These are phyloP conservation scores for Aspergillus pseudoglaucus DNA, from an alignment of 2,329 filamentous ascomycete species.

Conservation along the genomic window DNA sequence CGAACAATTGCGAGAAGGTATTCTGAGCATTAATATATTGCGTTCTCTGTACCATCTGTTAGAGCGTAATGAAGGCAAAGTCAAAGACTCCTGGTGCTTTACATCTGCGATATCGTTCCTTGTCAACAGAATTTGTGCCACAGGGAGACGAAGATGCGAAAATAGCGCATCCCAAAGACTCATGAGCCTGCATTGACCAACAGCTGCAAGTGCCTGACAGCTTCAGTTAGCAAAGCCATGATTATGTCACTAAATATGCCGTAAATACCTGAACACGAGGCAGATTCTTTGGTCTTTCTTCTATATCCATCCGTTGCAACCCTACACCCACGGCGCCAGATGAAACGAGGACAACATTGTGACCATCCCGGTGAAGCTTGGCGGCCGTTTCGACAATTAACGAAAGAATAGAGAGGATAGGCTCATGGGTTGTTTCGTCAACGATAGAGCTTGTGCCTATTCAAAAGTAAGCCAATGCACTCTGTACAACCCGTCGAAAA, in stretches of 20 bases:
- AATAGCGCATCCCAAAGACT: constrained; percentile 94
- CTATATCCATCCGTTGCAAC: constrained; percentile 79
- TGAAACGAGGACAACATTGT: constrained; percentile 91
- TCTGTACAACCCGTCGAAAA: neutral
- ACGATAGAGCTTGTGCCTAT: constrained; percentile 97
- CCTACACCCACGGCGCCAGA: constrained; percentile 96
- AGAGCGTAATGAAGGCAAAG: constrained; percentile 3
- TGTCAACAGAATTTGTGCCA: constrained; percentile 90
- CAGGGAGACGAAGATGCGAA: constrained; percentile 75
- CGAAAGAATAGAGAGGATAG: constrained; percentile 81
- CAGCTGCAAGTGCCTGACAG: constrained; percentile 73
- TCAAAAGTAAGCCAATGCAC: constrained; percentile 12
- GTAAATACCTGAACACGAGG: constrained; percentile 68
- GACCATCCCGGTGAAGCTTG: constrained; percentile 79
- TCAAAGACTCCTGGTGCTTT: constrained; percentile 24
- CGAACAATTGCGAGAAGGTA: constrained; percentile 79
- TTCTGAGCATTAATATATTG: constrained; percentile 97
- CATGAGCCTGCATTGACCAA: constrained; percentile 92
- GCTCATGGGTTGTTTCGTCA: constrained; percentile 90
- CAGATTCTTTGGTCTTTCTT: constrained; percentile 81
- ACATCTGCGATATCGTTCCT: constrained; percentile 94
- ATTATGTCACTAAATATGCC: neutral
- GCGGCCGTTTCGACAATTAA: constrained; percentile 92
- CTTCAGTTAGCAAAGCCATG: constrained; percentile 4
- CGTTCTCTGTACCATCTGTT: constrained; percentile 54